Percentiles rank a stretch among this genome's conserved stretches.
phyloP scores from a whole-genome alignment of 345 rosid genomes.

The Eucalyptus regnans region DNA sequence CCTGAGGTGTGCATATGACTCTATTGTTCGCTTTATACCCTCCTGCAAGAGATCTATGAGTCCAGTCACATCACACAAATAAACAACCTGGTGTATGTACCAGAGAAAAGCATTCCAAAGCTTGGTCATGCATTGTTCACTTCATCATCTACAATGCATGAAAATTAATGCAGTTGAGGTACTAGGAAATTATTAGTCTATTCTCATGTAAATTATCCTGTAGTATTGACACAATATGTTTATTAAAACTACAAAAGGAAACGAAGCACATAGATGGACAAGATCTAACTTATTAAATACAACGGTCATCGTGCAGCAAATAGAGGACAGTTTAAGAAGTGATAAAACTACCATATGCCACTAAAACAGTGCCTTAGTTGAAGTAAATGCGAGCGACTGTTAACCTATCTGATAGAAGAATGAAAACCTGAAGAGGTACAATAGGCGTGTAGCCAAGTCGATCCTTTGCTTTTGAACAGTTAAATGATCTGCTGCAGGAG shows the following conservation, averaged over 20 bases:
- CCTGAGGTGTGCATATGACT: constrained; percentile 65
- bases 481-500: constrained; percentile 67
- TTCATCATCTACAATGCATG: neutral
- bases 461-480: constrained; percentile 74
- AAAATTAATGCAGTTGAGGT: neutral
- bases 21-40: constrained; percentile 65
- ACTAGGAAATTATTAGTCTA: neutral
- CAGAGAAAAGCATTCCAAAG: neutral
- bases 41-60: constrained; percentile 39
- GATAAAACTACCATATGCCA: neutral
- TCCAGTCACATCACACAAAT: neutral
- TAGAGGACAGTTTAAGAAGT: neutral
- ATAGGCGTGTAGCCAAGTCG: constrained; percentile 72
- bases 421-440: constrained; percentile 65
- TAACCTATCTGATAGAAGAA: neutral
- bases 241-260: neutral
- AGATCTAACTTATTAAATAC: neutral
- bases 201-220: neutral
- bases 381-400: neutral
- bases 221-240: neutral
- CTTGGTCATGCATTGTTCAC: neutral
- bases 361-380: neutral
- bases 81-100: neutral
- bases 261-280: neutral
- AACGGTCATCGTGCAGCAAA: neutral